phyloP scores from a whole-genome alignment of 345 rosid species.

The Laguncularia racemosa region DNA sequence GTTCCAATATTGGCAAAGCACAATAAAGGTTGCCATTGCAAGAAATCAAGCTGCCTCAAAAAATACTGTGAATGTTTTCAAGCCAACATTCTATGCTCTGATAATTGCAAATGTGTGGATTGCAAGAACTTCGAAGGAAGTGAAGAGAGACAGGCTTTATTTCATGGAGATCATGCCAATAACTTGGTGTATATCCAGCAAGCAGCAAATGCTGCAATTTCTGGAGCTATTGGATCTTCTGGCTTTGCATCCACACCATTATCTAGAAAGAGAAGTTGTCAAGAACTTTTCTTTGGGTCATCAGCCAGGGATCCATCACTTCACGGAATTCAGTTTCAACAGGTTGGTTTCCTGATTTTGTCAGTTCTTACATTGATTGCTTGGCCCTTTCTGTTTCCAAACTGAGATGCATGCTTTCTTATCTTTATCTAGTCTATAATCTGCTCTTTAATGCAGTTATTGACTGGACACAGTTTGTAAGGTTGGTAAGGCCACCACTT shows the following conservation, averaged over 20 bases:
- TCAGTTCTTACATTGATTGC: too few relatives aligned
- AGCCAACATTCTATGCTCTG: slow-evolving; percentile 74
- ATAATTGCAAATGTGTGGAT: slow-evolving; percentile 75
- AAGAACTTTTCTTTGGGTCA: background rate
- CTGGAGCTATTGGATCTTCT: slow-evolving; percentile 54
- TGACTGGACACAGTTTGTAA: too few relatives aligned
- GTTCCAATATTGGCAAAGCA: slow-evolving; percentile 55
- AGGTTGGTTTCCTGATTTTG: background rate
- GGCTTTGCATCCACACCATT: slow-evolving; percentile 22
- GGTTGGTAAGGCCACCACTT: too few relatives aligned
- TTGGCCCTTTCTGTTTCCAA: too few relatives aligned
- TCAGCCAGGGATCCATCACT: background rate
- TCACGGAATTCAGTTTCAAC: background rate
- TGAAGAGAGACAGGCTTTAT: slow-evolving; percentile 47
- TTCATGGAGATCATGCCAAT: slow-evolving; percentile 31
- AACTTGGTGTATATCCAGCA: slow-evolving; percentile 39
- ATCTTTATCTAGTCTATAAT: too few relatives aligned
- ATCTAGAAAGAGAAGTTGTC: background rate
- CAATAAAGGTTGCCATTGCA: slow-evolving; percentile 85
- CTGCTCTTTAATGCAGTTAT: too few relatives aligned
- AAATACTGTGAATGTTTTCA: slow-evolving; percentile 93
- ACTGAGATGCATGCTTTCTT: too few relatives aligned
- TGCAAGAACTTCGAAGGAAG: slow-evolving; percentile 80
- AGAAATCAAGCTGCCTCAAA: slow-evolving; percentile 87
- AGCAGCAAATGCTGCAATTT: slow-evolving; percentile 67